Evolutionary conservation across 345 rosid species (phyloP).

Genomic region (Syzygium aromaticum): DNA sequence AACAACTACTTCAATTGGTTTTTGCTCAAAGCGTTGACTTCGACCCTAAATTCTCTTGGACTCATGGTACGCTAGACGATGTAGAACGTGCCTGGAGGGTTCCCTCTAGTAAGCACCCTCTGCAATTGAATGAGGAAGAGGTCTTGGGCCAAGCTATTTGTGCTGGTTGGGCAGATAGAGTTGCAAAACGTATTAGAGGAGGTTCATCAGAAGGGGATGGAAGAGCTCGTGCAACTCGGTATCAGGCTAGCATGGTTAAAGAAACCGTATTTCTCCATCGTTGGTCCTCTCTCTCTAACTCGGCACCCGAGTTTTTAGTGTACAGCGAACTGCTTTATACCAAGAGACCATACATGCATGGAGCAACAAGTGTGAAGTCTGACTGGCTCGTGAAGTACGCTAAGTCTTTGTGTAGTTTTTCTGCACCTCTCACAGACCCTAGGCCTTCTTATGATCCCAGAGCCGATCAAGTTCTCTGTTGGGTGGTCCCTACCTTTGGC

Average conservation of each 20-base stretch:
- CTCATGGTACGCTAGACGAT: constrained; percentile 50
- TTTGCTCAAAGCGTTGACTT: constrained; percentile 34
- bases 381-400: constrained; percentile 78
- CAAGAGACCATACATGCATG: constrained; percentile 78
- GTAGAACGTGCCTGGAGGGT: constrained; percentile 66
- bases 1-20: constrained; percentile 70
- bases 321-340: constrained; percentile 65
- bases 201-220: constrained; percentile 23
- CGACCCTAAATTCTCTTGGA: constrained; percentile 59
- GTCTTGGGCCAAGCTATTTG: constrained; percentile 67
- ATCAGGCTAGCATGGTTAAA: constrained; percentile 61
- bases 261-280: constrained; percentile 76
- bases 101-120: constrained; percentile 36
- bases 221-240: constrained; percentile 40
- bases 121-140: constrained; percentile 58
- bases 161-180: constrained; percentile 97
- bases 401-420: constrained; percentile 43
- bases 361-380: constrained; percentile 64
- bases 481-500: constrained; percentile 61
- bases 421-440: constrained; percentile 46
- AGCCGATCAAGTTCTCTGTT: constrained; percentile 42
- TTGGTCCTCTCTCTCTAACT: constrained; percentile 49
- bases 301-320: constrained; percentile 84
- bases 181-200: constrained; percentile 50
- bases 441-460: constrained; percentile 54